phyloP scores from a whole-genome alignment of 2,329 filamentous ascomycete genomes.

The Botrytis sinoallii region DNA sequence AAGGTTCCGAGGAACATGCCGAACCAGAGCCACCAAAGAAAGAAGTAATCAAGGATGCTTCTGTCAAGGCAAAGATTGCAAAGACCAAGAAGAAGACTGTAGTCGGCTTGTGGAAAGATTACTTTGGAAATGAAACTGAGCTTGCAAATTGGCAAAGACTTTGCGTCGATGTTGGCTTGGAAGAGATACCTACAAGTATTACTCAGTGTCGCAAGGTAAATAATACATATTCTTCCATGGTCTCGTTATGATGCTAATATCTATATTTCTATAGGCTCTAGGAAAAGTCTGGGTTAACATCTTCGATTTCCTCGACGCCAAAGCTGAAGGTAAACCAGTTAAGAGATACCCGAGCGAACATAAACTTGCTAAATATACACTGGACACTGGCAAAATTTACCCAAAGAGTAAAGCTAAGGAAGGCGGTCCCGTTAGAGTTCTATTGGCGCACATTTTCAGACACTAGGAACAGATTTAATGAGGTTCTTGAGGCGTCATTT shows the following conservation, averaged over 20 bases:
- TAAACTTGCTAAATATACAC: constrained; percentile 41
- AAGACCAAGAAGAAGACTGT: constrained; percentile 19
- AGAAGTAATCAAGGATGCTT: neutral
- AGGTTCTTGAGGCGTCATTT: neutral
- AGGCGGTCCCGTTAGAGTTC: constrained; percentile 41
- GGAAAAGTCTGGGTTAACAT: constrained; percentile 49
- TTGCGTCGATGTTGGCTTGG: constrained; percentile 45
- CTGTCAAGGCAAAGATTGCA: neutral
- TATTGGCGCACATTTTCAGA: constrained; percentile 40
- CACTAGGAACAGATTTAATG: neutral
- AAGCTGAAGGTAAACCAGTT: constrained; percentile 33
- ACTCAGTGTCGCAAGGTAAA: constrained; percentile 46
- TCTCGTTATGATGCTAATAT: neutral
- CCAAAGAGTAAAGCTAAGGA: constrained; percentile 45
- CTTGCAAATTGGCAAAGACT: constrained; percentile 47
- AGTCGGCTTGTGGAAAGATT: constrained; percentile 20
- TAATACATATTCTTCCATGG: neutral
- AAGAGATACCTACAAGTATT: constrained; percentile 42
- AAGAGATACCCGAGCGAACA: constrained; percentile 37
- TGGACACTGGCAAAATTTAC: constrained; percentile 41
- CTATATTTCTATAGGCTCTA: constrained; percentile 40
- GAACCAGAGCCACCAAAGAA: neutral
- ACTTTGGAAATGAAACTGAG: constrained; percentile 29
- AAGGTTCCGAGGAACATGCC: neutral
- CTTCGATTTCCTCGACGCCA: constrained; percentile 44